phyloP scores from a whole-genome alignment of 202 grass and related monocot species.

The Setaria viridis region DNA sequence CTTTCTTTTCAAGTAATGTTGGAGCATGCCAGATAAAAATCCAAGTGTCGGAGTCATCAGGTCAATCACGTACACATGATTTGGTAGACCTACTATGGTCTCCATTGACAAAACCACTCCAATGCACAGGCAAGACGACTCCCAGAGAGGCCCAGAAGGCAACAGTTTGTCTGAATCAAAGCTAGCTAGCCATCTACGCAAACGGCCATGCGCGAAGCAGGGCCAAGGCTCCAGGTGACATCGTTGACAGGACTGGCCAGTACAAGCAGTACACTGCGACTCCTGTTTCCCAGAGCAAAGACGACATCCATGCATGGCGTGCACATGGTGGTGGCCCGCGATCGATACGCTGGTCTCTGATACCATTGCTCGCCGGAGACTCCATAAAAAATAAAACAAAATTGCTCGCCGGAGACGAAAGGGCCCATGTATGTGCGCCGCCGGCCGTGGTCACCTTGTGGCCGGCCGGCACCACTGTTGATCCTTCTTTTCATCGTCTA shows the following conservation, averaged over 20 bases:
- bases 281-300: background rate
- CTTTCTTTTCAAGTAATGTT: too few species aligned
- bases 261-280: background rate
- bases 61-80: too few species aligned
- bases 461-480: background rate
- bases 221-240: background rate
- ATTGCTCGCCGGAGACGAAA: background rate
- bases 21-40: too few species aligned
- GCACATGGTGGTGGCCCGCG: background rate
- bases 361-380: background rate
- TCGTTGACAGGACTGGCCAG: background rate
- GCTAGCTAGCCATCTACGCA: background rate
- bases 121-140: too few species aligned
- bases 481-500: background rate
- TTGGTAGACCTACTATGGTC: too few species aligned
- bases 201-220: background rate
- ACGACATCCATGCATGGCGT: background rate
- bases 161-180: conserved; percentile 27
- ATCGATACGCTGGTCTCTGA: background rate
- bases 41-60: too few species aligned
- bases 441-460: background rate
- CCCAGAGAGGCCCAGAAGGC: background rate
- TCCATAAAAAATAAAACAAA: too few species aligned
- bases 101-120: background rate
- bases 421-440: background rate